Conservation (phyloP, 805 yeast genomes). For the Candida ovalis region DNA sequence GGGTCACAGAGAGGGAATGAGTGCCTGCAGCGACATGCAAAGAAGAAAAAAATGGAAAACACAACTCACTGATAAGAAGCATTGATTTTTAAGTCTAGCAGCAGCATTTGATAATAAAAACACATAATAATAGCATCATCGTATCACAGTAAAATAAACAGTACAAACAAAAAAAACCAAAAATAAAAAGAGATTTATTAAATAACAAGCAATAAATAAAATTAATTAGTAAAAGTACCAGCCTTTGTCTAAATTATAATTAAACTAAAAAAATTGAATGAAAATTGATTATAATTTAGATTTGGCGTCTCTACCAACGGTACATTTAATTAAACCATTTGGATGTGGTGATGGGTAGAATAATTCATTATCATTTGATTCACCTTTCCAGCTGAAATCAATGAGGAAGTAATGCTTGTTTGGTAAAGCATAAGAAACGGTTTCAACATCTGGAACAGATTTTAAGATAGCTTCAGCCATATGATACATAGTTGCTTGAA, state of each 20-base stretch:
- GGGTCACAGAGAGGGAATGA: background rate
- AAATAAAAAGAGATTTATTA: background rate
- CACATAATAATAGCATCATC: background rate
- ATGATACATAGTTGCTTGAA: slow-evolving; percentile 95
- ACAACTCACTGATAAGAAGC: background rate
- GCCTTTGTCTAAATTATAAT: background rate
- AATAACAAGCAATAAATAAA: background rate
- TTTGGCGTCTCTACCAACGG: slow-evolving; percentile 67
- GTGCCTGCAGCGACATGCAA: background rate
- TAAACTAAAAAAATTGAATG: background rate
- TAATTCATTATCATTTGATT: slow-evolving; percentile 73
- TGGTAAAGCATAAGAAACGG: slow-evolving; percentile 76
- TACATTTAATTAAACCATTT: slow-evolving; percentile 84
- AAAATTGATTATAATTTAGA: slow-evolving; percentile 43
- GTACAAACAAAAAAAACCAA: background rate
- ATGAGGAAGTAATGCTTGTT: slow-evolving; percentile 87
- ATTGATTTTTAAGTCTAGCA: background rate
- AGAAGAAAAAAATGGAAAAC: background rate
- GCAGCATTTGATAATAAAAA: background rate
- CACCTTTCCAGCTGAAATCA: slow-evolving; percentile 81
- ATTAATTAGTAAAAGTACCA: background rate
- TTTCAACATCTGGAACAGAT: slow-evolving; percentile 50
- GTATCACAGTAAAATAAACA: background rate
- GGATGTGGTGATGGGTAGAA: slow-evolving; percentile 92
- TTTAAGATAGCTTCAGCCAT: slow-evolving; percentile 74